phyloP scores from a whole-genome alignment of 768 basidiomycete species.

The Auricularia sp. region DNA sequence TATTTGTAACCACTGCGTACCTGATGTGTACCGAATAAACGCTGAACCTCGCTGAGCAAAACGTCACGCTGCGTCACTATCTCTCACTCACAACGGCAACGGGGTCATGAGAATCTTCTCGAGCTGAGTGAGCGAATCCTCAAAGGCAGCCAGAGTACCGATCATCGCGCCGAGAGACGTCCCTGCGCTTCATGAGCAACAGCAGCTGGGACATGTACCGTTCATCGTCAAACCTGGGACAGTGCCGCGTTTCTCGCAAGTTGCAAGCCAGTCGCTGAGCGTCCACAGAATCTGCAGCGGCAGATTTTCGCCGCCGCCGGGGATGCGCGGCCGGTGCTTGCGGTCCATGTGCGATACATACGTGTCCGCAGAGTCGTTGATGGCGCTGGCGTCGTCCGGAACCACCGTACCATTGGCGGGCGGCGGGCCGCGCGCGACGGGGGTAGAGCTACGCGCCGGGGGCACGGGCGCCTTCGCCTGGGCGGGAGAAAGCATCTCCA shows the following conservation, averaged over 20 bases:
- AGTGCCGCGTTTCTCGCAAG: slow-evolving; percentile 47
- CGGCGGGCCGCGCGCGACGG: neutral
- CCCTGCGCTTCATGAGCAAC: neutral
- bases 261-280: slow-evolving; percentile 49
- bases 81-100: slow-evolving; percentile 45
- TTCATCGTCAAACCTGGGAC: slow-evolving; percentile 34
- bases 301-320: slow-evolving; percentile 42
- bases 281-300: slow-evolving; percentile 47
- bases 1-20: slow-evolving; percentile 16
- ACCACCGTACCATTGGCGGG: neutral
- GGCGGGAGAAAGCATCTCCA: neutral
- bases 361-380: neutral
- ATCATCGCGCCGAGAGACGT: slow-evolving; percentile 6
- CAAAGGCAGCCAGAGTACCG: slow-evolving; percentile 1
- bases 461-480: neutral
- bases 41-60: slow-evolving; percentile 21
- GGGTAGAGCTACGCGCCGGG: neutral
- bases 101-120: slow-evolving; percentile 57
- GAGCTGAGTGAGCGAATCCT: slow-evolving; percentile 28
- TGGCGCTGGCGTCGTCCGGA: neutral
- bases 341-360: slow-evolving; percentile 2
- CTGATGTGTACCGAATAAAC: slow-evolving; percentile 57
- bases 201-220: neutral
- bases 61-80: neutral
- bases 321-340: slow-evolving; percentile 25